These are phyloP conservation scores for Venturia aucupariae DNA, from an alignment of 2,329 filamentous ascomycete species.

Conservation along the genomic window DNA sequence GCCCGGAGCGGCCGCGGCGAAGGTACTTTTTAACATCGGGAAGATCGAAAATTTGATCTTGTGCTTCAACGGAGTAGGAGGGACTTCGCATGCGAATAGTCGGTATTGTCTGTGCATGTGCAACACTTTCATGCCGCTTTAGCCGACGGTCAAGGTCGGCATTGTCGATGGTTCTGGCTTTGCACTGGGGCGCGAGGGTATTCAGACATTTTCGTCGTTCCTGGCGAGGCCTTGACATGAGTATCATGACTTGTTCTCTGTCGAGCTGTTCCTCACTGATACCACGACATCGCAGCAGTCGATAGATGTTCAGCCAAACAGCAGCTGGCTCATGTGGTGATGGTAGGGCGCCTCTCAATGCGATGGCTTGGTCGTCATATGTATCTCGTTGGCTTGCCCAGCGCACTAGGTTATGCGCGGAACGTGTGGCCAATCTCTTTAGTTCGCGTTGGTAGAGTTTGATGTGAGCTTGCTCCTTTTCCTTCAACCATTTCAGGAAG, in stretches of 20 bases:
- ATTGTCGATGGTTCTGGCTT: neutral
- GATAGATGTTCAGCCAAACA: neutral
- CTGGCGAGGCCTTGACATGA: neutral
- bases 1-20: neutral
- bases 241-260: neutral
- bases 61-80: neutral
- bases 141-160: neutral
- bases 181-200: neutral
- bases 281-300: neutral
- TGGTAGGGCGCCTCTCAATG: too few species aligned
- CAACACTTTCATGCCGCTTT: neutral
- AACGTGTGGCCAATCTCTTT: neutral
- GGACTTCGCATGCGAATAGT: neutral
- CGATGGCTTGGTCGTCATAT: neutral
- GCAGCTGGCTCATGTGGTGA: neutral
- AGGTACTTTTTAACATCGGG: neutral
- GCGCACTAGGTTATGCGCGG: neutral
- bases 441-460: neutral
- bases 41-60: neutral
- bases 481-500: neutral
- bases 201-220: neutral
- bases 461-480: neutral
- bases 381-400: neutral
- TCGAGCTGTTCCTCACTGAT: neutral
- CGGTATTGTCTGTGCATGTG: neutral